Percentiles rank a stretch among this genome's conserved stretches.
Evolutionary conservation across 805 yeast species (phyloP).

Genomic region (Wickerhamiella sergipiensis): DNA sequence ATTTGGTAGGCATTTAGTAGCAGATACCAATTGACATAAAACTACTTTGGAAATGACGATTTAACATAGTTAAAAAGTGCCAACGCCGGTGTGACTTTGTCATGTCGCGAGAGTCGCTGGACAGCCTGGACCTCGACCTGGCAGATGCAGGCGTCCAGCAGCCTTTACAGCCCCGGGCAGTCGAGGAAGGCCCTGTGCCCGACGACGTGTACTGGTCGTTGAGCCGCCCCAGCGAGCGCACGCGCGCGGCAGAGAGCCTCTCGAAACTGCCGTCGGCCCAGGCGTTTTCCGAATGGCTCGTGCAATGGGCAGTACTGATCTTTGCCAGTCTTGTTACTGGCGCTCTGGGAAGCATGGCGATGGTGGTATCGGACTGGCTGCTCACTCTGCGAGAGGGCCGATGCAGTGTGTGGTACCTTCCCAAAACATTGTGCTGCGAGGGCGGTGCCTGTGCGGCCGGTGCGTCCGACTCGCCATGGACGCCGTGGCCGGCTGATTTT

Average conservation of each 20-base stretch:
- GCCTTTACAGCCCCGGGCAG: background rate
- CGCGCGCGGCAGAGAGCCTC: background rate
- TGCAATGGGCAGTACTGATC: slow-evolving; percentile 53
- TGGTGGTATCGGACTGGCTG: slow-evolving; percentile 69
- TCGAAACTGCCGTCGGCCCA: background rate
- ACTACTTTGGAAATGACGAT: no score
- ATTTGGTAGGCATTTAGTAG: no score
- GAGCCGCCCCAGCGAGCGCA: slow-evolving; percentile 2
- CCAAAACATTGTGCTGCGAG: slow-evolving; percentile 63
- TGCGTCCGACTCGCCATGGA: slow-evolving; percentile 25
- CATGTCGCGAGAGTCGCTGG: background rate
- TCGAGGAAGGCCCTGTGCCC: background rate
- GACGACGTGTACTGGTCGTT: background rate
- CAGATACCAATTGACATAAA: no score
- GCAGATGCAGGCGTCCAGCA: background rate
- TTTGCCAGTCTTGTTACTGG: slow-evolving; percentile 66
- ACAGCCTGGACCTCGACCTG: background rate
- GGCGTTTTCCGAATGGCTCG: slow-evolving; percentile 2
- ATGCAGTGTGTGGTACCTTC: slow-evolving; percentile 52
- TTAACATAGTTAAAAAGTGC: no score
- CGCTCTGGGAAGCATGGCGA: slow-evolving; percentile 60
- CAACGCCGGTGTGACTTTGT: no score
- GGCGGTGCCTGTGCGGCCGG: slow-evolving; percentile 29
- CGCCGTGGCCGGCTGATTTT: slow-evolving; percentile 20
- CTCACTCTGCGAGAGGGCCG: slow-evolving; percentile 62